Evolutionary conservation across 805 yeast genomes (phyloP).

Genomic region (Pichia manshurica): DNA sequence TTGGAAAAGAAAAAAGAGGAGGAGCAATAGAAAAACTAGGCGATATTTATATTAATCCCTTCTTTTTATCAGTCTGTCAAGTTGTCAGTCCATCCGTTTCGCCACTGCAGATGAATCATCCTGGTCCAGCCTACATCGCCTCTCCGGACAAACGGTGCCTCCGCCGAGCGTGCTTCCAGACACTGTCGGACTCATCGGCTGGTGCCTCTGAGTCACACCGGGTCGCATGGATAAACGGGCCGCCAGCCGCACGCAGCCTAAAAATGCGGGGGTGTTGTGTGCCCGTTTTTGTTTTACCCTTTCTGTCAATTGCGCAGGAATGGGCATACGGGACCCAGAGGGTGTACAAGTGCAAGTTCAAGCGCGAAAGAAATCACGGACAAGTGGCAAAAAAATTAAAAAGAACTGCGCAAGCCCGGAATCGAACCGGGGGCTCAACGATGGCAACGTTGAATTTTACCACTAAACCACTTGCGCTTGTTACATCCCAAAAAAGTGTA

Average conservation of each 20-base stretch:
- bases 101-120: too few relatives aligned
- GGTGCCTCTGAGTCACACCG: neutral
- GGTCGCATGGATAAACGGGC: neutral
- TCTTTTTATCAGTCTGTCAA: neutral
- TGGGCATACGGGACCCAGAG: too few relatives aligned
- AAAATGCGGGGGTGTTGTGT: constrained; percentile 1
- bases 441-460: constrained; percentile 22
- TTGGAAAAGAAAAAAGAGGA: neutral
- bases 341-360: too few relatives aligned
- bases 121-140: too few relatives aligned
- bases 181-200: neutral
- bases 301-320: too few relatives aligned
- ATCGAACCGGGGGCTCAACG: constrained; percentile 27
- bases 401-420: constrained; percentile 24
- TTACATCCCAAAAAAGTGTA: too few relatives aligned
- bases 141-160: neutral
- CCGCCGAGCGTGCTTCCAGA: neutral
- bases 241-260: neutral
- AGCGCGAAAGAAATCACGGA: too few relatives aligned
- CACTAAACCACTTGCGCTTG: constrained; percentile 15
- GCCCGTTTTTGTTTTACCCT: too few relatives aligned
- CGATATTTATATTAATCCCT: neutral
- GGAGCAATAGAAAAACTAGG: neutral
- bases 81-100: neutral
- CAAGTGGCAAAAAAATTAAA: too few relatives aligned